Conservation (phyloP, 148 eudicot species). For the Silene conica region DNA sequence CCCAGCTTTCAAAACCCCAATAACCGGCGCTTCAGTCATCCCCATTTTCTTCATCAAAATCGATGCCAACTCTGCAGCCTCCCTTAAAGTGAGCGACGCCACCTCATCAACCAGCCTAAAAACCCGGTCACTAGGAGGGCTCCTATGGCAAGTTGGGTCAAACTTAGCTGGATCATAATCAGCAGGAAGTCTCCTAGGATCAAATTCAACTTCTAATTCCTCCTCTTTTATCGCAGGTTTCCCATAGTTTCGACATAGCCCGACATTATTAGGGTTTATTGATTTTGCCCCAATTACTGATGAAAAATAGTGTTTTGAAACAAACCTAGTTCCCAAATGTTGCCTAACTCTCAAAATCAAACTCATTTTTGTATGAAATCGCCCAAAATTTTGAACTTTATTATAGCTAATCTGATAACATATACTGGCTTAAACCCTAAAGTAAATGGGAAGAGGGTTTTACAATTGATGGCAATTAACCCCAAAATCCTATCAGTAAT, state of each 20-base stretch:
- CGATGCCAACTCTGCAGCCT: slow-evolving; percentile 52
- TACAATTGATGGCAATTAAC: neutral
- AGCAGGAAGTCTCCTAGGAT: slow-evolving; percentile 80
- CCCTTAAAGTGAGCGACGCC: slow-evolving; percentile 56
- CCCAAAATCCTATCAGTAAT: neutral
- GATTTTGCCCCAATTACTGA: slow-evolving; percentile 17
- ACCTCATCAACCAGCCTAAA: slow-evolving; percentile 87
- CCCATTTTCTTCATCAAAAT: slow-evolving; percentile 77
- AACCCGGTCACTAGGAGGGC: slow-evolving; percentile 73
- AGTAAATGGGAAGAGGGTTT: neutral
- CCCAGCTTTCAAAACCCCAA: slow-evolving; percentile 83
- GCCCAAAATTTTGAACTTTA: neutral
- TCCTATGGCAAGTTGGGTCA: slow-evolving; percentile 74
- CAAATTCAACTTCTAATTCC: slow-evolving; percentile 67
- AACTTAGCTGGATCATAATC: slow-evolving; percentile 85
- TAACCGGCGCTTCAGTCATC: slow-evolving; percentile 59
- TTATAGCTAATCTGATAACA: neutral
- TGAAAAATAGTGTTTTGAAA: slow-evolving; percentile 29
- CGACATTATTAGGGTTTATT: slow-evolving; percentile 17
- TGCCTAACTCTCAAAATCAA: slow-evolving; percentile 50
- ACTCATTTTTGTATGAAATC: slow-evolving; percentile 38
- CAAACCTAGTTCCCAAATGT: slow-evolving; percentile 38
- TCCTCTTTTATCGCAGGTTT: slow-evolving; percentile 58
- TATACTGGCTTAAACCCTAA: neutral
- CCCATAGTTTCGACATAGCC: slow-evolving; percentile 36